Evolutionary conservation across 306 rosid genomes (phyloP).

Genomic region (Nissolia schottii): DNA sequence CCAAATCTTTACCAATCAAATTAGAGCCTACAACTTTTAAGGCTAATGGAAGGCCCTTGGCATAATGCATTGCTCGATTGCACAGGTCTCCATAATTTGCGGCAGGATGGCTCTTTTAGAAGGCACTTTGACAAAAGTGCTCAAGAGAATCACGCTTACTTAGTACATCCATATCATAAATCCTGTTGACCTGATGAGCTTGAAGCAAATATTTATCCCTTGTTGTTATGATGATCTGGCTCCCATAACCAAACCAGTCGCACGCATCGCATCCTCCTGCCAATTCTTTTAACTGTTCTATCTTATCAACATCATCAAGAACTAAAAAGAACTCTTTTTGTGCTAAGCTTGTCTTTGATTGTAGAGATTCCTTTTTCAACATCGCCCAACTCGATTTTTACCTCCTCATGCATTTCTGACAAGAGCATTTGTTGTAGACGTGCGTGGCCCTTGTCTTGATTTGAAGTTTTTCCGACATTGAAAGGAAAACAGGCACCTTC

Average conservation of each 20-base stretch:
- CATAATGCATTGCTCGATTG: neutral
- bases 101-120: neutral
- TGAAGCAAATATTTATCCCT: conserved; percentile 5
- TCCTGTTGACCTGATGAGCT: neutral
- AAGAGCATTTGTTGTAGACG: neutral
- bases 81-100: neutral
- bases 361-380: neutral
- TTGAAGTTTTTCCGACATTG: neutral
- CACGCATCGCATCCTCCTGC: conserved; percentile 1
- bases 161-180: neutral
- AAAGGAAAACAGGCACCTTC: conserved; percentile 14
- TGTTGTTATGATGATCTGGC: conserved; percentile 16
- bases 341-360: neutral
- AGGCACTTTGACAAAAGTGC: neutral
- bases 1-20: neutral
- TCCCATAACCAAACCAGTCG: conserved; percentile 18
- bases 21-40: neutral
- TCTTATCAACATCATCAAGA: conserved; percentile 23
- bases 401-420: neutral
- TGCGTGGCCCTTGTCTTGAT: neutral
- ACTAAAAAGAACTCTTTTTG: conserved; percentile 8
- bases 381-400: neutral
- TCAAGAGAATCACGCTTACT: neutral
- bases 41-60: neutral
- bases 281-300: neutral